These are phyloP conservation scores for Avena sativa DNA, from an alignment of 176 grass and related monocot genomes.

Conservation along the genomic window DNA sequence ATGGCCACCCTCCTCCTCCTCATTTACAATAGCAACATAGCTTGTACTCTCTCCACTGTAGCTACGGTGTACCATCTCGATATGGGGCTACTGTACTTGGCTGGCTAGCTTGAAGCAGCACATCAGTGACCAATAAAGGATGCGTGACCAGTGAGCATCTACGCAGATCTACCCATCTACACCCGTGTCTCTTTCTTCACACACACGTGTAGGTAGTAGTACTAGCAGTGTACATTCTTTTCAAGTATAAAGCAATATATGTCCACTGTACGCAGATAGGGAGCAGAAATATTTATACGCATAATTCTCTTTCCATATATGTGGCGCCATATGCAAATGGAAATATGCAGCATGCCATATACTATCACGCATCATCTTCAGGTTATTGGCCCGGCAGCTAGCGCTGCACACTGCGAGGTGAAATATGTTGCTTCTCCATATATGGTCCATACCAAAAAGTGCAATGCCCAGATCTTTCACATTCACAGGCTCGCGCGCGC, in stretches of 20 bases:
- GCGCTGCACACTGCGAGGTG: not conserved
- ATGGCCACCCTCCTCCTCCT: not conserved
- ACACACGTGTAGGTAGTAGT: not conserved
- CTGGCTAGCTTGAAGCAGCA: not conserved
- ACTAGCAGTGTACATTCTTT: not conserved
- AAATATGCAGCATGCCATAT: not conserved
- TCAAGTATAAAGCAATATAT: too few species aligned
- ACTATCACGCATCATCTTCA: not conserved
- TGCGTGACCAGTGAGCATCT: not conserved
- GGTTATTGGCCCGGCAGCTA: not conserved
- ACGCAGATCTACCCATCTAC: not conserved
- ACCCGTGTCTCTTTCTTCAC: not conserved
- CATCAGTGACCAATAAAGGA: not conserved
- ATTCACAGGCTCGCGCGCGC: not conserved
- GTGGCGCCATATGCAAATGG: not conserved
- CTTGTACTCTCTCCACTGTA: not conserved
- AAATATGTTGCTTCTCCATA: not conserved
- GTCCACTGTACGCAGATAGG: not conserved
- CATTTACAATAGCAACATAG: not conserved
- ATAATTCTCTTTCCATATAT: not conserved
- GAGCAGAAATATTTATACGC: not conserved
- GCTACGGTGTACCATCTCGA: not conserved
- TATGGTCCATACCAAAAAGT: slow-evolving; percentile 17
- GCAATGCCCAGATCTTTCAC: not conserved
- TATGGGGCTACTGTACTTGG: not conserved